Conservation (phyloP, 2,329 filamentous ascomycete species). For the Aspergillus bombycis region DNA sequence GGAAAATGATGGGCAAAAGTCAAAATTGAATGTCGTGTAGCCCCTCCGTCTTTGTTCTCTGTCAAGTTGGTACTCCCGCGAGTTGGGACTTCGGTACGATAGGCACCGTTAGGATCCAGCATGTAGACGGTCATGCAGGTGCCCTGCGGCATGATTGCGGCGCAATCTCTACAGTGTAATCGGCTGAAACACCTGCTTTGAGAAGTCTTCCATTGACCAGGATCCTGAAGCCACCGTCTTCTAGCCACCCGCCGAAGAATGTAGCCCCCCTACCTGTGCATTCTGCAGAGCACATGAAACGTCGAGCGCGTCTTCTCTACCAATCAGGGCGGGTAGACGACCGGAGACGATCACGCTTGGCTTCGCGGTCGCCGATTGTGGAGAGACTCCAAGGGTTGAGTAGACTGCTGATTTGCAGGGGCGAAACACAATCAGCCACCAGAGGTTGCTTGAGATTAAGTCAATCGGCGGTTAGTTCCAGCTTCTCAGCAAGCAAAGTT, state of each 20-base stretch:
- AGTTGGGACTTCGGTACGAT: background rate
- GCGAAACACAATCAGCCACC: background rate
- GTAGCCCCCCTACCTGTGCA: background rate
- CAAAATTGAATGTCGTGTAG: background rate
- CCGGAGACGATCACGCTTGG: conserved; percentile 8
- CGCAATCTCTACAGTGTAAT: background rate
- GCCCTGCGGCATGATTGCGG: background rate
- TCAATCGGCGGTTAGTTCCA: background rate
- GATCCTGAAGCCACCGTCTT: conserved; percentile 9
- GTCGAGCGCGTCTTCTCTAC: conserved; percentile 19
- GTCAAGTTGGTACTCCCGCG: background rate
- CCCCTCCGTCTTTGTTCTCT: background rate
- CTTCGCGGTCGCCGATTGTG: background rate
- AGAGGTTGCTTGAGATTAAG: background rate
- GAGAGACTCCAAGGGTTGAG: background rate
- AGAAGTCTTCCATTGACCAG: background rate
- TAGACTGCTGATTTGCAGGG: background rate
- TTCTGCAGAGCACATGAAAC: conserved; percentile 18
- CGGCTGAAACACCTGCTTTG: background rate
- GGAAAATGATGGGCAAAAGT: background rate
- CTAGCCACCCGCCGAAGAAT: background rate
- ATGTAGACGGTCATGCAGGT: background rate
- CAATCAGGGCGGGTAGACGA: conserved; percentile 11
- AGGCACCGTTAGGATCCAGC: background rate
- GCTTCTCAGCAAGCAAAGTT: background rate